phyloP scores from a whole-genome alignment of 768 basidiomycete species.

The Phallus indusiatus region DNA sequence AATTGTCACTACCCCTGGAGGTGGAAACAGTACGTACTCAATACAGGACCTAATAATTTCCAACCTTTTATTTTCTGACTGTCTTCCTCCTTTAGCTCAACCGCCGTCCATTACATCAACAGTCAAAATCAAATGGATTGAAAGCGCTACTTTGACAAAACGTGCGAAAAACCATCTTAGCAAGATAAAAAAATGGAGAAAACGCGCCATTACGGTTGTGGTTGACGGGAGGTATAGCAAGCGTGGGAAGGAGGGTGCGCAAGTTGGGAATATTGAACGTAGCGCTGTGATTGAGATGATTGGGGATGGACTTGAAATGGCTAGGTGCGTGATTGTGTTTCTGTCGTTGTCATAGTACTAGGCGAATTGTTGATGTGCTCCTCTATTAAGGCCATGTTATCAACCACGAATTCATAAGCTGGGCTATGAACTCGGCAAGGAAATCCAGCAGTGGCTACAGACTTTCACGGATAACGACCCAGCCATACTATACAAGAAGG shows the following conservation, averaged over 20 bases:
- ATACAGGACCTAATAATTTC: not conserved
- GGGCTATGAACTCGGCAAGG: not conserved
- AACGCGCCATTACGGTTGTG: not conserved
- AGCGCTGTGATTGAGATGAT: not conserved
- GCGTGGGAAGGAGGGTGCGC: not conserved
- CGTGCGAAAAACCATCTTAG: not conserved
- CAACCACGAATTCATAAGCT: conserved; percentile 1
- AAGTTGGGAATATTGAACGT: not conserved
- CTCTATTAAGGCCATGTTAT: not conserved
- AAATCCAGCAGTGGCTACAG: conserved; percentile 4
- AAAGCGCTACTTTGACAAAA: not conserved
- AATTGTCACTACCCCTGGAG: not conserved
- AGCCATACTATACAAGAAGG: not conserved
- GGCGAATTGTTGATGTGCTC: not conserved
- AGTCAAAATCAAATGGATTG: not conserved
- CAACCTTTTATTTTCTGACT: not conserved
- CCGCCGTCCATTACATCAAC: not conserved
- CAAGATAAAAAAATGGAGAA: conserved; percentile 1
- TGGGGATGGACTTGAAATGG: conserved; percentile 1
- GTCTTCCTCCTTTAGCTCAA: not conserved
- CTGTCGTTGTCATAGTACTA: not conserved
- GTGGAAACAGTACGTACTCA: not conserved
- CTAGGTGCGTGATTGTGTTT: not conserved
- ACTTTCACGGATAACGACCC: not conserved
- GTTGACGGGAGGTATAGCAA: not conserved